A percentile compares a stretch with the other conserved stretches of the same genome.
These are phyloP conservation scores for Bryum argenteum DNA, from an alignment of 225 moss, liverwort and hornwort genomes.

Conservation along the genomic window DNA sequence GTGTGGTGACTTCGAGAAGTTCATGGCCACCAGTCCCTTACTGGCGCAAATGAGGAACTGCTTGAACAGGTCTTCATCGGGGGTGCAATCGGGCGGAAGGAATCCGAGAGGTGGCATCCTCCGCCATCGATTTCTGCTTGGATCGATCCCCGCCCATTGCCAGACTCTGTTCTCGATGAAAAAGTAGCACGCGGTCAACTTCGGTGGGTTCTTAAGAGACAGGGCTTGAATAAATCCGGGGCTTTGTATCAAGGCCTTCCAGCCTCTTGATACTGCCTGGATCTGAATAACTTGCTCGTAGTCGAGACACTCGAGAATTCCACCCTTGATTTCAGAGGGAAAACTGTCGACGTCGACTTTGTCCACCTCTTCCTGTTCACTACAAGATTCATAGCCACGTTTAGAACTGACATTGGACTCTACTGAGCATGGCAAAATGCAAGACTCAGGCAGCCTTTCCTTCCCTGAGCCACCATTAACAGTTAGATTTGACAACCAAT, in stretches of 20 bases:
- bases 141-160: conserved; percentile 20
- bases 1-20: conserved; percentile 4
- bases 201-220: background rate
- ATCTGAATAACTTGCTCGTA: background rate
- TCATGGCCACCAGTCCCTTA: conserved; percentile 16
- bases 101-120: background rate
- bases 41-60: conserved; percentile 16
- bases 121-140: conserved; percentile 11
- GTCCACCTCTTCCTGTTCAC: background rate
- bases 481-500: no score
- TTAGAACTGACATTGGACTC: background rate
- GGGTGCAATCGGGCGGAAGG: conserved; percentile 18
- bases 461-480: no score
- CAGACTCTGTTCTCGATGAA: background rate
- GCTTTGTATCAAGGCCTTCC: background rate
- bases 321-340: background rate
- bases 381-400: no score
- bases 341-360: background rate
- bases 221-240: background rate
- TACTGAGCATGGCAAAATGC: background rate
- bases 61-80: conserved; percentile 30
- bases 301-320: background rate
- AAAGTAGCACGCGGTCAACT: conserved; percentile 22
- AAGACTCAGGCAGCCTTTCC: background rate
- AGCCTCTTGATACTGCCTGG: background rate